These are phyloP conservation scores for Phialemoniopsis sp. DNA, from an alignment of 2,329 filamentous ascomycete species.

Conservation along the genomic window DNA sequence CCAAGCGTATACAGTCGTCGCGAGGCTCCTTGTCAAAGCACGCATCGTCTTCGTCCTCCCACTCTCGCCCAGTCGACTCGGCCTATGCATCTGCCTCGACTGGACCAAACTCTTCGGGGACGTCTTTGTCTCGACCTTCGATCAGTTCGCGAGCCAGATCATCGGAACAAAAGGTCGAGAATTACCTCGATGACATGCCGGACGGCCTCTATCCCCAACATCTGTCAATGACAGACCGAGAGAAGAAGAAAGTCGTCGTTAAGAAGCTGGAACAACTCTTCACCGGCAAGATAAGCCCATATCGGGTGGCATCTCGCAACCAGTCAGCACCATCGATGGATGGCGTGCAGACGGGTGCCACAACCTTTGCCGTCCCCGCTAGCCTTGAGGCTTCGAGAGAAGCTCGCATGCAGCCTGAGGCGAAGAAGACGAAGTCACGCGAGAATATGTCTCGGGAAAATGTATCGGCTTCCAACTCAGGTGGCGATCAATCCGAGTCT, in stretches of 20 bases:
- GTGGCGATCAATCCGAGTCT: slow-evolving; percentile 41
- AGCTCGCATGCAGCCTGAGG: slow-evolving; percentile 38
- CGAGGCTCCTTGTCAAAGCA: slow-evolving; percentile 44
- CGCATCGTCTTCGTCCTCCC: slow-evolving; percentile 47
- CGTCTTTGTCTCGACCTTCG: slow-evolving; percentile 30
- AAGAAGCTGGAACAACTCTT: slow-evolving; percentile 76
- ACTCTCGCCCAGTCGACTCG: slow-evolving; percentile 53
- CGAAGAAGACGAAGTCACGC: slow-evolving; percentile 34
- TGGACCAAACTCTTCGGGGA: slow-evolving; percentile 38
- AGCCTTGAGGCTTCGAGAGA: slow-evolving; percentile 36
- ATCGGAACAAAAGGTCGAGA: slow-evolving; percentile 59
- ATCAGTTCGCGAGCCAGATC: slow-evolving; percentile 31
- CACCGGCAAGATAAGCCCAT: slow-evolving; percentile 57
- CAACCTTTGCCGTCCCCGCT: slow-evolving; percentile 3
- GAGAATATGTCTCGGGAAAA: slow-evolving; percentile 40
- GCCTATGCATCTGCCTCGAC: slow-evolving; percentile 66
- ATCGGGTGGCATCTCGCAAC: slow-evolving; percentile 7
- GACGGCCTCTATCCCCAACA: slow-evolving; percentile 61
- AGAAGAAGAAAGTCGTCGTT: slow-evolving; percentile 75
- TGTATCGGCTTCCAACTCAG: slow-evolving; percentile 38
- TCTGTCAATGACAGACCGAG: slow-evolving; percentile 62
- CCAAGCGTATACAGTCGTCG: slow-evolving; percentile 33
- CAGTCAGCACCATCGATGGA: slow-evolving; percentile 10
- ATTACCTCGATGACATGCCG: slow-evolving; percentile 69
- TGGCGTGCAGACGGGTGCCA: slow-evolving; percentile 5